Percentiles rank a stretch among this genome's conserved stretches.
phyloP scores from a whole-genome alignment of 306 rosid genomes.

The Cicer cuneatum region DNA sequence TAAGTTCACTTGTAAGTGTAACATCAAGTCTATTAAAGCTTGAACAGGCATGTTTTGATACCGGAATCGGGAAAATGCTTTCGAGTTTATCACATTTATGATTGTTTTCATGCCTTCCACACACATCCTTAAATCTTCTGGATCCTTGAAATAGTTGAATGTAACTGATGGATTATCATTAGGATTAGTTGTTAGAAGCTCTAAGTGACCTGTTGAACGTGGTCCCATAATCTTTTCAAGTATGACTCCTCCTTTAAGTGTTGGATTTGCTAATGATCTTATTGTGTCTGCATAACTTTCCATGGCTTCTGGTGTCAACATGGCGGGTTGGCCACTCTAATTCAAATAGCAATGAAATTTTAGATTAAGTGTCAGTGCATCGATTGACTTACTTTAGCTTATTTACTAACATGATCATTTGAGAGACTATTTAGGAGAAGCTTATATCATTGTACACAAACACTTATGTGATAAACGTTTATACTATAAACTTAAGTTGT shows the following conservation, averaged over 20 bases:
- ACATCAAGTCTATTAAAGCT: constrained; percentile 52
- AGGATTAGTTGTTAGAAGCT: constrained; percentile 62
- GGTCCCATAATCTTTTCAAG: constrained; percentile 72
- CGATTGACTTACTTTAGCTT: no score
- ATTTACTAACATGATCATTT: no score
- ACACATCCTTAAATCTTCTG: constrained; percentile 64
- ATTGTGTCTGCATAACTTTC: constrained; percentile 36
- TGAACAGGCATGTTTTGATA: constrained; percentile 43
- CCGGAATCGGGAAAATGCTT: constrained; percentile 64
- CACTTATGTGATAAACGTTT: no score
- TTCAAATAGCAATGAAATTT: constrained; percentile 40
- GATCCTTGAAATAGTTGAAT: constrained; percentile 79
- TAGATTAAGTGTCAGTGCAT: background rate
- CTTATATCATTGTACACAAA: no score
- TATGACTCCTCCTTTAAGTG: constrained; percentile 68
- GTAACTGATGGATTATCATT: constrained; percentile 69
- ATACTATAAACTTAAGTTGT: no score
- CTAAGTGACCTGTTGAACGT: constrained; percentile 60
- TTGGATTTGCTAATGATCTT: constrained; percentile 37
- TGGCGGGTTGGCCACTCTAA: constrained; percentile 51
- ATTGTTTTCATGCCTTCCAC: constrained; percentile 73
- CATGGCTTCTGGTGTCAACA: constrained; percentile 37
- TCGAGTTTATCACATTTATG: constrained; percentile 61
- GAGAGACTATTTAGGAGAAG: no score
- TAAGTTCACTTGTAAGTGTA: constrained; percentile 56